Evolutionary conservation across 1,139 yeast species (phyloP).

Genomic region (Yamadazyma pseudoaaseri): DNA sequence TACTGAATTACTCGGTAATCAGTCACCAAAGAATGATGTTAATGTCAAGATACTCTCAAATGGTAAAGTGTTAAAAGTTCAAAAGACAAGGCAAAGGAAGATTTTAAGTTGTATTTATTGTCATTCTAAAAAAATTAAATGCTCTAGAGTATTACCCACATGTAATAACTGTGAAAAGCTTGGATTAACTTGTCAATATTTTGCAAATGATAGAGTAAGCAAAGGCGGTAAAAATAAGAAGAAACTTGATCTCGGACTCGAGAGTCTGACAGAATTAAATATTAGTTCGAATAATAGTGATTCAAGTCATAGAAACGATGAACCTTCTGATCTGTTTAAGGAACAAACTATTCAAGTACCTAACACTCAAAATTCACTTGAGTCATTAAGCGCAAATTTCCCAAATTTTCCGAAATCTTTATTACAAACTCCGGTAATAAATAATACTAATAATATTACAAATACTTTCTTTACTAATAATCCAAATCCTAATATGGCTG

Average conservation of each 20-base stretch:
- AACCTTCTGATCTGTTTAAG: neutral
- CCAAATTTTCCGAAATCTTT: conserved; percentile 17
- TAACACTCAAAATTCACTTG: conserved; percentile 3
- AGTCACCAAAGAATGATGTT: conserved; percentile 5
- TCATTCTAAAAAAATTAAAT: conserved; percentile 60
- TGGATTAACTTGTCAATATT: conserved; percentile 50
- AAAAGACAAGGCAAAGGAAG: conserved; percentile 56
- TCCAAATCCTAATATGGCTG: conserved; percentile 3
- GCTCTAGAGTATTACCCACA: conserved; percentile 48
- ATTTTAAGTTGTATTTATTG: conserved; percentile 60
- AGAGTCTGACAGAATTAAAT: neutral
- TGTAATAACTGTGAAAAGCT: conserved; percentile 51
- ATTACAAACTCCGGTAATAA: conserved; percentile 33
- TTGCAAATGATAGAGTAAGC: conserved; percentile 53
- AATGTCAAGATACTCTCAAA: conserved; percentile 21
- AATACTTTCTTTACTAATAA: conserved; percentile 33
- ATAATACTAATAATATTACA: conserved; percentile 30
- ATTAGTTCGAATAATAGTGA: conserved; percentile 1
- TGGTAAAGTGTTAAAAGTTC: conserved; percentile 55
- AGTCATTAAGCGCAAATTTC: conserved; percentile 12
- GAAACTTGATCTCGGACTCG: neutral
- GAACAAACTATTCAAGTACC: neutral
- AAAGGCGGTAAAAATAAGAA: conserved; percentile 41
- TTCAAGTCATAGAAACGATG: neutral
- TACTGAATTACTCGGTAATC: neutral